Base-by-base conservation (phyloP, 306 rosid genomes). In the Nissolia schottii region DNA sequence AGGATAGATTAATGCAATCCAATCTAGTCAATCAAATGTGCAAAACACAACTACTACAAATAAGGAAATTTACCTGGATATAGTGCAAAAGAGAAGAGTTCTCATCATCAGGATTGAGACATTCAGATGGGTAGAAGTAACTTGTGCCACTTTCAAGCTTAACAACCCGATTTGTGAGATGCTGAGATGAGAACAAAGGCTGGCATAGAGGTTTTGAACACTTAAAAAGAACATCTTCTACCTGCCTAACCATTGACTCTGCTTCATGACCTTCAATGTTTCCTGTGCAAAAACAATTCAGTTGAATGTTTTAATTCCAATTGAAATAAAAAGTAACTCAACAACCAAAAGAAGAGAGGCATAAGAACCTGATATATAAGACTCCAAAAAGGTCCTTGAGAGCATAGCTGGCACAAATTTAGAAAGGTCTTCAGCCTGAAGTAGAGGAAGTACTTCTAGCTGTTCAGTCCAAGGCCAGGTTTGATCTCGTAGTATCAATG, bases 71-170 rank as follows among this genome's bases (percentile, higher is more conserved):
- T 61, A 94, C 99, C 91, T 94, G 99, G 70, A 91, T 79, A 64
- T 89, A 91, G 79, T 87, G 90, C 77, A 94, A 81, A 65, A 94
- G 91, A 54, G 95, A 87, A 58, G 99, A 94, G 85, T 94, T 94
- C 32, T 94, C 96, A 6, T 94, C 87, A 60, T 78, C 81, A 24
- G 90, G 84, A 86, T 94, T 94, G 73, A 89, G 99, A 73, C 99
- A 91, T 79, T 91, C 85, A 4, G 85, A 84, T 60, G 95, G 72
- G 85, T 91, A 91, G 83, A 87, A 86, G 75, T 80, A 91, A 72
- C 55, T 72, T 58, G 22, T 79, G 70, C 97, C 93, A 73, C 63
- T 87, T 77, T 84, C 95, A 73, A 94, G 91, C 88, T 87, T 94
- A 66, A 88, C 88, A 53, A 94, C 74, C 76, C 97, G 87, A 69